Evolutionary conservation across 1,284 basidiomycete species (phyloP), one percentile per base, ranked within the genome.

Genomic region (Trichosporon sp.): DNA sequence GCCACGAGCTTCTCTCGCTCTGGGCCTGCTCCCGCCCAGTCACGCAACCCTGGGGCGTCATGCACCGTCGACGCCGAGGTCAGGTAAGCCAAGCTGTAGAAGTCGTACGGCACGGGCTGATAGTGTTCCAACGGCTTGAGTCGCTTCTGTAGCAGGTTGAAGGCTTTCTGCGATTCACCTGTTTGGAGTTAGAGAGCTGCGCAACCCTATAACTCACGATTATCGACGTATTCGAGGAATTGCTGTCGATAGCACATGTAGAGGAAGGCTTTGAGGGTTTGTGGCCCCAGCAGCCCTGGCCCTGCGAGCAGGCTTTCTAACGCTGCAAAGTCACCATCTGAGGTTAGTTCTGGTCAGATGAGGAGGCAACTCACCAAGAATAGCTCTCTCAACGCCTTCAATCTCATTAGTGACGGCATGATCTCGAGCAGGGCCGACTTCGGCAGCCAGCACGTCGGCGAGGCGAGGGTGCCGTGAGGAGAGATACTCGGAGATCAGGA

Each of bases 81-180:
- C 31, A 84, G 71, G 65, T 84, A 84, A 46, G 82, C 82, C 32
- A 84, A 71, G 60, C 81, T 80, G 60, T 81, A 77, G 64, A 82
- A 83, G 70, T 83, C 82, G 62, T 79, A 80, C 1, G 82, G 78
- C 31, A 81, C 79, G 1, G 82, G 82, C 66, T 83, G 82, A 63
- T 82, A 84, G 64, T 83, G 82, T 62, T 84, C 83, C 16, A 84
- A 73, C 7, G 82, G 82, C 68, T 83, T 83, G 29, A 84, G 71
- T 0, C 82, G 74, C 65, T 83, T 83, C 59, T 80, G 80, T 16
- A 84, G 74, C 19, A 83, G 80, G 23, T 82, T 83, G 73, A 84
- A 84, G 1, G 82, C 83, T 59, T 79, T 78, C 60, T 79, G 78
- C n/a, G 74, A 77, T 69, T 79, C 78, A 23, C 76, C 76, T 76